A percentile compares a stretch with the other conserved stretches of the same genome.
These are phyloP conservation scores for Alternaria atra DNA, from an alignment of 2,329 filamentous ascomycete genomes.

Conservation along the genomic window DNA sequence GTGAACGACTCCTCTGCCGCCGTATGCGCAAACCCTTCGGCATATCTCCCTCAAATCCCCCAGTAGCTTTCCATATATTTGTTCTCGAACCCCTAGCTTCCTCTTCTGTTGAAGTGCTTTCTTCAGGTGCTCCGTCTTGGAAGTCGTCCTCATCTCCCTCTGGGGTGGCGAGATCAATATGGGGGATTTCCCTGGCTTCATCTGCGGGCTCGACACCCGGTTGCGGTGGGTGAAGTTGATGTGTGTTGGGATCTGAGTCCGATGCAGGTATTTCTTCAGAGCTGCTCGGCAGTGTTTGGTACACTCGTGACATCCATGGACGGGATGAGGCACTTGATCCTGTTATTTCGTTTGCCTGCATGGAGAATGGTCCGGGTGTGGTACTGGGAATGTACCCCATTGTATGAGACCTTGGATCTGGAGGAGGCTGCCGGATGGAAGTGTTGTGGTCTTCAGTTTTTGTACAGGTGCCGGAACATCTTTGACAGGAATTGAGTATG, in stretches of 20 bases:
- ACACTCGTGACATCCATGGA: background rate
- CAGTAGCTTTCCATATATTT: background rate
- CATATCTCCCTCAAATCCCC: background rate
- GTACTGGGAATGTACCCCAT: background rate
- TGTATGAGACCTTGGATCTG: background rate
- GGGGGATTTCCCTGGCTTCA: background rate
- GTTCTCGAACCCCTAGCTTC: fast-evolving
- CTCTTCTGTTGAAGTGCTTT: background rate
- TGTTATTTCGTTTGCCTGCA: background rate
- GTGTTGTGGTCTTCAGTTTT: background rate
- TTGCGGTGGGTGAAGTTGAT: background rate
- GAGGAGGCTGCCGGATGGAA: background rate
- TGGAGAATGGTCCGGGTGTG: background rate
- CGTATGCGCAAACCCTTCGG: background rate
- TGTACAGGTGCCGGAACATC: background rate
- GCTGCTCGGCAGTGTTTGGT: background rate
- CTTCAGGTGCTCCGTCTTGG: background rate
- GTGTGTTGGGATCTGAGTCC: background rate
- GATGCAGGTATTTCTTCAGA: background rate
- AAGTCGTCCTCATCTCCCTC: background rate
- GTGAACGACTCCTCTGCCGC: background rate
- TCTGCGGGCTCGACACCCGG: background rate
- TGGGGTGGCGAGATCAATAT: fast-evolving
- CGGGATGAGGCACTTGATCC: no score
- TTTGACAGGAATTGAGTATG: background rate